Evolutionary conservation across 108 stramenopile genomes (phyloP), one percentile per base, ranked within the genome.

Genomic region (Skeletonema potamos): DNA sequence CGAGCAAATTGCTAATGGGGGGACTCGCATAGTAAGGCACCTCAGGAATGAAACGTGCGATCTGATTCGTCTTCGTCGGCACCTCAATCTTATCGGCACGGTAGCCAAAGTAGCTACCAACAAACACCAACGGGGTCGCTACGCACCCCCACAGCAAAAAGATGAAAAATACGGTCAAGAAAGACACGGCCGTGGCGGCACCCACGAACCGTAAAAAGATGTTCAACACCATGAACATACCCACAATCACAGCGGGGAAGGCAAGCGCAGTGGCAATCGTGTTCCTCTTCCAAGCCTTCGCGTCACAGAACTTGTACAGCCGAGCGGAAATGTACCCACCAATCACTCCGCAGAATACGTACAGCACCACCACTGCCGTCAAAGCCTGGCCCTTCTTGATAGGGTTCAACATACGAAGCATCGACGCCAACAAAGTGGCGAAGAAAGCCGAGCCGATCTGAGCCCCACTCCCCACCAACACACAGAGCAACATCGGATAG

Each of bases 61-160:
- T 97, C 73, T 97, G 97, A 66, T 97, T 98, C 3, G 95, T 90
- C 59, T 96, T 90, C 54, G 92, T 88, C 0, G 98, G 98, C 13
- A 95, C 87, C 59, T 83, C 85, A 20, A 97, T 80, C 59, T 84
- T 86, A 18, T 86, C 84, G 3, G 85, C 81, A 57, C 85, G 87
- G 81, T 93, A 96, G 46, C 99, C 99, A 64, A 96, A 85, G 82
- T 92, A 99, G 72, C 89, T 76, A 18, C 99, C 99, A 12, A 97
- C 89, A 76, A 98, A 97, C 43, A 98, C 98, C 58, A 99, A 74
- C 12, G 99, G 99, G 6, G 92, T 83, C n/a, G 90, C 86, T 15
- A 93, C 86, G 60, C 92, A 85, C 15, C 93, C 84, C 97, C 96
- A 96, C 2, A 98, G 77, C 30, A 89, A 79, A 66, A 96, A 91